A percentile compares a stretch with the other conserved stretches of the same genome.
These are phyloP conservation scores for Elsinoe perseae DNA, from an alignment of 2,329 filamentous ascomycete species.

Conservation along the genomic window DNA sequence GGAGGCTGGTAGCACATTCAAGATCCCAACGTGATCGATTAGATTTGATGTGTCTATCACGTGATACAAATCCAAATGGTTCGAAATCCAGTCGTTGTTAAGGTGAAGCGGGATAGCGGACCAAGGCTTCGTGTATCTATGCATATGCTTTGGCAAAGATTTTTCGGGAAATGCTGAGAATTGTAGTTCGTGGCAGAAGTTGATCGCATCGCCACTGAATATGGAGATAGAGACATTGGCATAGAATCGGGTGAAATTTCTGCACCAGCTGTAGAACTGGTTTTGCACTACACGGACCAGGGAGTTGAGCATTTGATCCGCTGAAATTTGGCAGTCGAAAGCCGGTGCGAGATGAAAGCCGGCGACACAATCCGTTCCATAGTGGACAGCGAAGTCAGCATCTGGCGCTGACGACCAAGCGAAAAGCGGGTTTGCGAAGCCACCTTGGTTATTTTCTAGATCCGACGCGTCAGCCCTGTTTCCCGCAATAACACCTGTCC, in stretches of 20 bases:
- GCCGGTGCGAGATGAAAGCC: constrained; percentile 49
- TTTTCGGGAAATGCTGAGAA: background rate
- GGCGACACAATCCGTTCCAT: constrained; percentile 45
- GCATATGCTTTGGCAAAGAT: constrained; percentile 1
- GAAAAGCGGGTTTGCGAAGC: constrained; percentile 24
- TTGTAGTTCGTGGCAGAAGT: constrained; percentile 15
- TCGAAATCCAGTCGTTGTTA: background rate
- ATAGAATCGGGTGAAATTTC: background rate
- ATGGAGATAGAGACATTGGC: constrained; percentile 8
- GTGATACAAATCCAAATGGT: constrained; percentile 36
- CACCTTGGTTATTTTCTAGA: constrained; percentile 17
- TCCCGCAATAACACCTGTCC: constrained; percentile 23
- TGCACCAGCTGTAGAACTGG: constrained; percentile 14
- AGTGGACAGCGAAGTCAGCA: constrained; percentile 36
- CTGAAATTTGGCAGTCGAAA: constrained; percentile 8
- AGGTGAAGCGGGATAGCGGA: background rate
- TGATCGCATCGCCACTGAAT: constrained; percentile 16
- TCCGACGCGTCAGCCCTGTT: constrained; percentile 11
- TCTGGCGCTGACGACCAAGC: constrained; percentile 35
- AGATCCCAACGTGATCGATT: constrained; percentile 35
- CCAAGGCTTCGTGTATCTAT: constrained; percentile 12
- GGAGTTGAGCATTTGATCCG: background rate
- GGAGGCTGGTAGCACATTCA: constrained; percentile 42
- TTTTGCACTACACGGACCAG: constrained; percentile 11
- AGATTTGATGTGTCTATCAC: constrained; percentile 49